A percentile compares a stretch with the other conserved stretches of the same genome.
These are phyloP conservation scores for Paraphaeosphaeria sporulosa DNA, from an alignment of 2,329 filamentous ascomycete species.

Conservation along the genomic window DNA sequence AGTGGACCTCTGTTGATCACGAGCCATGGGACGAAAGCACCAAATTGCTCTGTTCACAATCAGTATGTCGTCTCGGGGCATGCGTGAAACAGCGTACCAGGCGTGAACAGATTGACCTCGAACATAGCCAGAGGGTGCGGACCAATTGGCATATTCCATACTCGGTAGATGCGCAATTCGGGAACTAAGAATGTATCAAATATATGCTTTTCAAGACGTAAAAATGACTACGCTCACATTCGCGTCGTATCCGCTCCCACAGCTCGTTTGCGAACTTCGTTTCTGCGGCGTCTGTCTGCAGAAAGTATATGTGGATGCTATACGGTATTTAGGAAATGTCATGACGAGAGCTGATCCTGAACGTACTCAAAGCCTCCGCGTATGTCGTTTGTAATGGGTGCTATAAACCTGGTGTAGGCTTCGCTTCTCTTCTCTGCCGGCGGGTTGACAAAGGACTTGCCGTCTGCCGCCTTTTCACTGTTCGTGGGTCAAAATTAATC, in stretches of 20 bases:
- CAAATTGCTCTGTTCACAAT: conserved; percentile 70
- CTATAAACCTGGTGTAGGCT: conserved; percentile 74
- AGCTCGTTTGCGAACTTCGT: conserved; percentile 73
- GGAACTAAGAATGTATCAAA: conserved; percentile 66
- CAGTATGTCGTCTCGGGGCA: conserved; percentile 4
- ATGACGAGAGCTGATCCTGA: neutral
- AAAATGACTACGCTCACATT: conserved; percentile 65
- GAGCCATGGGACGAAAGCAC: conserved; percentile 87
- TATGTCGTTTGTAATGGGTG: conserved; percentile 70
- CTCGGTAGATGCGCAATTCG: conserved; percentile 79
- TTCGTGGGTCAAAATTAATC: conserved; percentile 15
- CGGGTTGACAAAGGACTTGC: conserved; percentile 78
- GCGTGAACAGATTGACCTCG: conserved; percentile 87
- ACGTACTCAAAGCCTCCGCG: conserved; percentile 76
- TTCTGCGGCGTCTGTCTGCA: conserved; percentile 68
- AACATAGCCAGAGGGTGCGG: conserved; percentile 90
- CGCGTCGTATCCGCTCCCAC: conserved; percentile 78
- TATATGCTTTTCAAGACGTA: conserved; percentile 12
- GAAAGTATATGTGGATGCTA: conserved; percentile 81
- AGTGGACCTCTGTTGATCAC: conserved; percentile 82
- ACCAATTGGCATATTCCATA: conserved; percentile 80
- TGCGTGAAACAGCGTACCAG: conserved; percentile 46
- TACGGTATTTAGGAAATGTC: conserved; percentile 11
- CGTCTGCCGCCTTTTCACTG: conserved; percentile 71
- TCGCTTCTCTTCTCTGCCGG: conserved; percentile 66